Base-by-base conservation (phyloP, 257 asterid species). In the Paraleonurus japonicus region DNA sequence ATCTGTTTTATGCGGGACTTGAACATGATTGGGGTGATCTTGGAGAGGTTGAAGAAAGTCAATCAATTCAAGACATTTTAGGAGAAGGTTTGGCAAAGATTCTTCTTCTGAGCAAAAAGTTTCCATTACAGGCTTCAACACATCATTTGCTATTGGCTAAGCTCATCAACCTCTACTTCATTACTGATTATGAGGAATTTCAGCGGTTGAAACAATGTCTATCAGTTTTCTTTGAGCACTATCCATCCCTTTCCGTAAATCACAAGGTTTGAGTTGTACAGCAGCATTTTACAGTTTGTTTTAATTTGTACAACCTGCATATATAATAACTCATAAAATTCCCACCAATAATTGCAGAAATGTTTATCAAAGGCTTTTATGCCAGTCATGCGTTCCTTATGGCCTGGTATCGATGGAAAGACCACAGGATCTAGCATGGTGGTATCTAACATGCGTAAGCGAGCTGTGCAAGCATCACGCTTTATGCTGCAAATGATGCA, bases 401-500 rank as follows among this genome's bases (percentile, higher is more conserved):
- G 98, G 99, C 97, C 99, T 78, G 97, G 99, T 58, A 76, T 89
- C 72, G 68, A 82, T 43, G 95, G 85, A n/a, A 84, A 84, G 75
- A 67, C 79, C 57, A 68, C 79, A 32, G 92, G 96, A 61, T 89
- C 96, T 74, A 50, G 70, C 23, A 12, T 76, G 55, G 74, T 82
- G 85, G 85, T 91, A 69, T 90, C 99, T 69, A 84, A 80, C 76
- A 81, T 89, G 95, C 94, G 96, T 59, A 94, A 84, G 77, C 96
- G 85, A 69, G 96, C 97, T 69, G 87, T 82, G 69, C 96, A 88
- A 84, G 99, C 97, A 67, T 91, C 99, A 53, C 96, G 84, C 4
- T 94, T 89, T 79, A 86, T 94, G 96, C 75, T 94, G 87, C 97
- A 94, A 86, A 91, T 94, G 97, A 86, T 94, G 90, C 92, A 88